Percentiles rank a stretch among this genome's conserved stretches.
phyloP scores from a whole-genome alignment of 1,284 basidiomycete genomes.

The Apiotrichum porosum region DNA sequence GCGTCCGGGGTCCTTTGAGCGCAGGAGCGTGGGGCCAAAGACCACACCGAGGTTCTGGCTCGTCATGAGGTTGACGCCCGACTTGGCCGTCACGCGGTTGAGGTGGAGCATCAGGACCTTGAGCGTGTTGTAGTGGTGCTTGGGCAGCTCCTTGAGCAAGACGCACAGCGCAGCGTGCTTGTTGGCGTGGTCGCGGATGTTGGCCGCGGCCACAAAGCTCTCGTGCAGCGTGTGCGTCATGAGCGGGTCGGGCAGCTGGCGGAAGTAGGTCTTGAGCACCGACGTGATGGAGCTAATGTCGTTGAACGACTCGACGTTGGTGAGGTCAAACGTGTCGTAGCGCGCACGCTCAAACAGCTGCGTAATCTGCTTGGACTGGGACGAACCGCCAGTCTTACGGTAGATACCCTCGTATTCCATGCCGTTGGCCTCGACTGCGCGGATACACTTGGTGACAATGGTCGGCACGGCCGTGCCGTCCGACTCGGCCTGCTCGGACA shows the following conservation, averaged over 20 bases:
- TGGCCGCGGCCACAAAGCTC: constrained; percentile 71
- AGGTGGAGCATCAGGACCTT: constrained; percentile 80
- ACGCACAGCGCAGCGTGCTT: constrained; percentile 64
- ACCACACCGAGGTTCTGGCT: constrained; percentile 97
- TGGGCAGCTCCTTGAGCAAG: constrained; percentile 72
- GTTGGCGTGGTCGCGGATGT: constrained; percentile 59
- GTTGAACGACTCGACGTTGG: constrained; percentile 80
- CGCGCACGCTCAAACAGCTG: constrained; percentile 92
- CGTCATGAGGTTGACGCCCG: constrained; percentile 84
- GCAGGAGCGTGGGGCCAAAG: constrained; percentile 94
- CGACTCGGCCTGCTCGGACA: constrained; percentile 72
- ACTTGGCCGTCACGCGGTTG: constrained; percentile 67
- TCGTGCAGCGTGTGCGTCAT: constrained; percentile 89
- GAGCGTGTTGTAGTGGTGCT: constrained; percentile 81
- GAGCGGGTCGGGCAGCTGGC: constrained; percentile 80
- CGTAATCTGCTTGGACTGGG: constrained; percentile 87
- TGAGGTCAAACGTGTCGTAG: constrained; percentile 79
- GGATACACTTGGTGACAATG: constrained; percentile 92
- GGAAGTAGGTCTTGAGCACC: constrained; percentile 95
- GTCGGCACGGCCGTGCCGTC: constrained; percentile 74
- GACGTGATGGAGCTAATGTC: constrained; percentile 96
- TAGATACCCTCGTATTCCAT: constrained; percentile 67
- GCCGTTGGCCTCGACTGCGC: constrained; percentile 82
- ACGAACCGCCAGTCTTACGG: constrained; percentile 90
- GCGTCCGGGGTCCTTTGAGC: constrained; percentile 74